phyloP scores from a whole-genome alignment of 352 stramenopile genomes.

The Phytophthora constricta region DNA sequence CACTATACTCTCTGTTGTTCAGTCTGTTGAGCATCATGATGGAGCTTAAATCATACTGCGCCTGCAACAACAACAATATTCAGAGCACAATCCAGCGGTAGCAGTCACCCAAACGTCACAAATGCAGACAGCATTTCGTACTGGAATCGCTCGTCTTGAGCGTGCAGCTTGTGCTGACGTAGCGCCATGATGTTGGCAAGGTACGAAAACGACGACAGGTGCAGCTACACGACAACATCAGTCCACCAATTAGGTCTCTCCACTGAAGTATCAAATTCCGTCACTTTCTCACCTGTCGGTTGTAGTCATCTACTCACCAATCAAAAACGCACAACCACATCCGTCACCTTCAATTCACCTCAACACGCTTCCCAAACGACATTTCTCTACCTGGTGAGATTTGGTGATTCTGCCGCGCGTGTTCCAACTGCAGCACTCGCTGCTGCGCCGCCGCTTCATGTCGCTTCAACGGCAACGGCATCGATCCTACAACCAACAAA shows the following conservation, averaged over 20 bases:
- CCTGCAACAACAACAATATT: background rate
- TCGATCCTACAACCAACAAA: too few relatives aligned
- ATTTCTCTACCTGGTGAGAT: slow-evolving; percentile 43
- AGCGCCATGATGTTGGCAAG: slow-evolving; percentile 63
- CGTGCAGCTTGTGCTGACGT: slow-evolving; percentile 46
- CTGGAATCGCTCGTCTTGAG: slow-evolving; percentile 37
- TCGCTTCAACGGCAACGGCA: too few relatives aligned
- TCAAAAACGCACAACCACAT: background rate
- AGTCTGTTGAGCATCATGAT: too few relatives aligned
- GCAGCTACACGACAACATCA: slow-evolving; percentile 29
- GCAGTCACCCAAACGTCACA: background rate
- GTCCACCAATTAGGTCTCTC: background rate
- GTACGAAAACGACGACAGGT: slow-evolving; percentile 61
- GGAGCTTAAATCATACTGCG: background rate
- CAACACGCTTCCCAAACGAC: background rate
- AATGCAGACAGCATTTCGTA: too few relatives aligned
- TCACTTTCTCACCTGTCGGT: slow-evolving; percentile 41
- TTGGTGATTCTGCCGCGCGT: slow-evolving; percentile 46
- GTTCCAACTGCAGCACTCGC: slow-evolving; percentile 47
- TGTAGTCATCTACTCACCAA: slow-evolving; percentile 47
- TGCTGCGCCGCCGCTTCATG: slow-evolving; percentile 45
- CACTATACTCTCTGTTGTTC: slow-evolving; percentile 62
- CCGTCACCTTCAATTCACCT: background rate
- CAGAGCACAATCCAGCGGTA: background rate
- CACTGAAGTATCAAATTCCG: background rate